These are phyloP conservation scores for Alternaria tenuissima DNA, from an alignment of 2,329 filamentous ascomycete genomes.

Conservation along the genomic window DNA sequence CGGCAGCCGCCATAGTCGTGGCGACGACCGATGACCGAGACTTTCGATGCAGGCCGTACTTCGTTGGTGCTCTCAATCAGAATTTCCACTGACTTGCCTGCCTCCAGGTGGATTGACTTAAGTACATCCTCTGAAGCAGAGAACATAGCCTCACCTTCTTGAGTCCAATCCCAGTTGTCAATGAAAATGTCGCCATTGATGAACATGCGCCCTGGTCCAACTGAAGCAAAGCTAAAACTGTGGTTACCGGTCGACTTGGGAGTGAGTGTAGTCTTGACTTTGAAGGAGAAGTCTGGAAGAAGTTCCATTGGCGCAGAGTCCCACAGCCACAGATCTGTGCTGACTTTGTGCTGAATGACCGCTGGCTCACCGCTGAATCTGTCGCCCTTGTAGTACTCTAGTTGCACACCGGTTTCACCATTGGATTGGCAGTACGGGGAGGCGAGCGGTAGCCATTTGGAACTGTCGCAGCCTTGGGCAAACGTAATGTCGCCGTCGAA, in stretches of 20 bases:
- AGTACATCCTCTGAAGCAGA: constrained; percentile 72
- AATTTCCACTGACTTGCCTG: constrained; percentile 67
- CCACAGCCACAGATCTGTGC: constrained; percentile 75
- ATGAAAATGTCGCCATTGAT: constrained; percentile 67
- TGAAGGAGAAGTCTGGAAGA: constrained; percentile 70
- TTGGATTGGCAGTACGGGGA: constrained; percentile 66
- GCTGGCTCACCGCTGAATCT: constrained; percentile 66
- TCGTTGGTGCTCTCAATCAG: constrained; percentile 73
- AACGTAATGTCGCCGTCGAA: constrained; percentile 66
- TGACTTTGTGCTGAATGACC: constrained; percentile 66
- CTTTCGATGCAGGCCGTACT: constrained; percentile 67
- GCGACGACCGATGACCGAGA: constrained; percentile 64
- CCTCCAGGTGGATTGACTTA: constrained; percentile 67
- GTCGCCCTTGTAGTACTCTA: constrained; percentile 72
- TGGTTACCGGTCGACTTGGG: constrained; percentile 68
- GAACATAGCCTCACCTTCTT: constrained; percentile 75
- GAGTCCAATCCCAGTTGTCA: constrained; percentile 74
- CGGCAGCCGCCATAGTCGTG: constrained; percentile 76
- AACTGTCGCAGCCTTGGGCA: constrained; percentile 68
- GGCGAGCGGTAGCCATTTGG: constrained; percentile 72
- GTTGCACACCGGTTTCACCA: constrained; percentile 67
- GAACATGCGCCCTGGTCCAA: constrained; percentile 69
- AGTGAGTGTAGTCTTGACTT: constrained; percentile 68
- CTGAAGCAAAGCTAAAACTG: constrained; percentile 72
- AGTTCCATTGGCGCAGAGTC: constrained; percentile 71